Base-by-base conservation (phyloP, 2,329 filamentous ascomycete genomes). In the Proliferodiscus dingleyae region DNA sequence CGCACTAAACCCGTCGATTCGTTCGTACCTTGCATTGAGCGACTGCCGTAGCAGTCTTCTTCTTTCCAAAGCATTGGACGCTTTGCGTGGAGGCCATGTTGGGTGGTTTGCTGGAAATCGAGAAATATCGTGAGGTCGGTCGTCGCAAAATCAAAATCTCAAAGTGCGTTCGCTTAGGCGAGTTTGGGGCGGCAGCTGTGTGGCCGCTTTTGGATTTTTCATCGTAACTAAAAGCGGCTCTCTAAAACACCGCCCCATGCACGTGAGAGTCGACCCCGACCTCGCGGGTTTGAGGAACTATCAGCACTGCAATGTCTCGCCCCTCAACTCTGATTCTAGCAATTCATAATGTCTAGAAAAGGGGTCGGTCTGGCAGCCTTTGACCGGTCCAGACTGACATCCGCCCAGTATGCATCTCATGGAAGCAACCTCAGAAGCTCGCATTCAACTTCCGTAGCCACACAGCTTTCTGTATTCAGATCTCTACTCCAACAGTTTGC, bases 61-160 rank as follows among this genome's bases (percentile, higher is more conserved):
- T 90, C 85, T 96, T 96, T 85, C 90, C 90, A 87, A 97, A 96
- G 87, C 89, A 95, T 83, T 95, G 89, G 67, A 89, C 86, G 74
- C 81, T 86, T 76, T 87, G 84, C 66, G 83, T 76, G 73, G 86
- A 84, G 83, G 63, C 56, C 63, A 65, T 65, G 43, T 40, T 58
- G 46, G 37, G 26, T 40, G 36, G 26, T 41, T 41, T 15, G 6
- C 28, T 43, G 24, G 22, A 29, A 16, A 9, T 33, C 26, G 21
- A 19, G 28, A 28, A 22, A 33, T 11, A 13, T 19, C 16, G 30
- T n/a, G 15, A 18, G 19, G 9, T 18, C 15, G 10, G 6, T 18
- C 18, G 32, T 33, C 32, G 32, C 15, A 9, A 9, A 9, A 13
- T 8, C 9, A 22, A 13, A 37, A 37, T 18, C 3, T 15, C 4